A percentile compares a stretch with the other conserved stretches of the same genome.
Evolutionary conservation across 331 rosid genomes (phyloP).

Genomic region (Rhamnella rubrinervis): DNA sequence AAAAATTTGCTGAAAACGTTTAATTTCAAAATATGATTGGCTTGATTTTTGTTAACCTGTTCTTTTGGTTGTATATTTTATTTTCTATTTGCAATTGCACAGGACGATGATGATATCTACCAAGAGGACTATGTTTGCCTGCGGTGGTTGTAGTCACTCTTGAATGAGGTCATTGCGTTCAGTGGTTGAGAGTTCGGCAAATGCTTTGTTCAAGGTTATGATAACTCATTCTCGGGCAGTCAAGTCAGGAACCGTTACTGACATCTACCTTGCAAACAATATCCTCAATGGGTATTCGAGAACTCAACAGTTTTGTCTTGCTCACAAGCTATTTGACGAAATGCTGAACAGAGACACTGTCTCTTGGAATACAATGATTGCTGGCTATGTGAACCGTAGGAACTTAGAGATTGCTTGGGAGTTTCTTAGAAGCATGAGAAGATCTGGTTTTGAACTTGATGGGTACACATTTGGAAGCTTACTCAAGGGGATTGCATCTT

Average conservation of each 20-base stretch:
- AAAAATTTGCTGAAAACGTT: too few relatives aligned
- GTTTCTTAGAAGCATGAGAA: constrained; percentile 49
- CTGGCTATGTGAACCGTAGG: constrained; percentile 44
- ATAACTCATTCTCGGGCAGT: constrained; percentile 50
- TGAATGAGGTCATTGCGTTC: constrained; percentile 56
- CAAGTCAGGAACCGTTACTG: constrained; percentile 50
- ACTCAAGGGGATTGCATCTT: constrained; percentile 59
- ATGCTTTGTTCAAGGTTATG: constrained; percentile 33
- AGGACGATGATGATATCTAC: too few relatives aligned
- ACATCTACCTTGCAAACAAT: constrained; percentile 59
- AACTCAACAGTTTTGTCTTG: constrained; percentile 34
- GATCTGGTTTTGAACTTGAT: constrained; percentile 38
- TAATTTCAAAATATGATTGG: too few relatives aligned
- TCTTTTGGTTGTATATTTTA: too few relatives aligned
- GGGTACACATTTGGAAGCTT: constrained; percentile 72
- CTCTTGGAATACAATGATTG: constrained; percentile 73
- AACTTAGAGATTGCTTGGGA: constrained; percentile 37
- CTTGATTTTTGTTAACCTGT: too few relatives aligned
- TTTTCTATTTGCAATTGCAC: too few relatives aligned
- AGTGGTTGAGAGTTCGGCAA: constrained; percentile 26
- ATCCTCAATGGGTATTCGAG: constrained; percentile 41
- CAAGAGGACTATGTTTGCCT: too few relatives aligned
- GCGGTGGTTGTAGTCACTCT: not conserved
- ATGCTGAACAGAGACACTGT: constrained; percentile 65
- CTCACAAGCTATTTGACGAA: constrained; percentile 56